Evolutionary conservation across 169 alveolate genomes (phyloP).

Genomic region (Babesia ovis): DNA sequence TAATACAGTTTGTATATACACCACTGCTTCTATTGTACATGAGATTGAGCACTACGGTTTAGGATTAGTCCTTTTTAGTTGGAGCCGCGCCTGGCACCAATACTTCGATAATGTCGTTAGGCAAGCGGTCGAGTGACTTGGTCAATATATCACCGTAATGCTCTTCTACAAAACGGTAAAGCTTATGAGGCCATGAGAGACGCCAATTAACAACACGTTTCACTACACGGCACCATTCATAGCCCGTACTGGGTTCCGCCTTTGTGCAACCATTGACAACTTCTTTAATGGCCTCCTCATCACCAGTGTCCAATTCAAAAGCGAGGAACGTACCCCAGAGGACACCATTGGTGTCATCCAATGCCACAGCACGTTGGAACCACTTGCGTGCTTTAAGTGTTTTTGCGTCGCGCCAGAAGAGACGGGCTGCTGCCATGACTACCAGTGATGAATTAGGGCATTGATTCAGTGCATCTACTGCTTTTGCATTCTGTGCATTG

Average conservation of each 20-base stretch:
- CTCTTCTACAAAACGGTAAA: conserved; percentile 60
- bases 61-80: background rate
- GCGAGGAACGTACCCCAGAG: conserved; percentile 94
- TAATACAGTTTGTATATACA: too few species aligned
- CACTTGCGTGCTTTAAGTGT: conserved; percentile 93
- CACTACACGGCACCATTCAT: conserved; percentile 79
- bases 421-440: conserved; percentile 88
- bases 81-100: conserved; percentile 27
- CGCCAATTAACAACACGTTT: conserved; percentile 81
- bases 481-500: conserved; percentile 83
- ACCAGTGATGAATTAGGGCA: conserved; percentile 92
- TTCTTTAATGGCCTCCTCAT: conserved; percentile 74
- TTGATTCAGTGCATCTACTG: conserved; percentile 90
- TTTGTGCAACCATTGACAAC: conserved; percentile 76
- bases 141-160: conserved; percentile 25
- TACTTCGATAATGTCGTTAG: conserved; percentile 28
- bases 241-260: conserved; percentile 84
- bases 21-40: too few species aligned
- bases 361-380: conserved; percentile 90
- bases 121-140: conserved; percentile 21
- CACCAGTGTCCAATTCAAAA: conserved; percentile 88
- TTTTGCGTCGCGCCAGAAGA: conserved; percentile 91
- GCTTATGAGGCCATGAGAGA: conserved; percentile 72
- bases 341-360: conserved; percentile 90
- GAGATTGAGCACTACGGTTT: too few species aligned